Conservation (phyloP, 768 basidiomycete species). For the Boletus sp. region DNA sequence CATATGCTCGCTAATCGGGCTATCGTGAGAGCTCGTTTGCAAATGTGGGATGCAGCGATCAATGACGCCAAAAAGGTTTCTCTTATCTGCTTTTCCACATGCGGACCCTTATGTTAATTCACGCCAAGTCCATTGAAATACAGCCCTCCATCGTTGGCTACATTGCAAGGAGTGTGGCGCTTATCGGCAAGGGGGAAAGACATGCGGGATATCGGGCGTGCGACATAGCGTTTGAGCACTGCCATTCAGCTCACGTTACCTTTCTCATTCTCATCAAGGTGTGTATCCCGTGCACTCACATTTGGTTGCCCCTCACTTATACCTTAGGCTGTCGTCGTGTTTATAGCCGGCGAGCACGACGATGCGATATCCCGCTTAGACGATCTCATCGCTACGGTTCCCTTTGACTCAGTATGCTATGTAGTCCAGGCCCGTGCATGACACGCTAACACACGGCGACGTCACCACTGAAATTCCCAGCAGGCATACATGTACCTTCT, state of each 20-base stretch:
- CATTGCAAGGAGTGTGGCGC: background rate
- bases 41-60: too few relatives aligned
- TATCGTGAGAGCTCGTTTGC: too few relatives aligned
- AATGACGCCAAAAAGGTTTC: background rate
- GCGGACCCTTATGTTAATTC: background rate
- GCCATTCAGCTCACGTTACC: background rate
- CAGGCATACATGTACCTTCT: background rate
- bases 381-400: background rate
- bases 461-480: background rate
- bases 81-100: background rate
- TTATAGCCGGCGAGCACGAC: background rate
- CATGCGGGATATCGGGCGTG: background rate
- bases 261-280: background rate
- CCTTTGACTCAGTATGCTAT: background rate
- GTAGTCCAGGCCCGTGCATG: background rate
- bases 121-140: background rate
- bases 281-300: background rate
- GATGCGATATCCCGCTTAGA: background rate
- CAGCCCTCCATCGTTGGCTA: background rate
- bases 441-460: background rate
- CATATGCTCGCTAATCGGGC: too few relatives aligned
- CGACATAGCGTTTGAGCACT: background rate
- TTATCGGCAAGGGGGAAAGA: background rate
- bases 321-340: background rate
- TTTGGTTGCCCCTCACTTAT: background rate